Evolutionary conservation across 805 yeast species (phyloP).

Genomic region (Kockiozyma suomiensis): DNA sequence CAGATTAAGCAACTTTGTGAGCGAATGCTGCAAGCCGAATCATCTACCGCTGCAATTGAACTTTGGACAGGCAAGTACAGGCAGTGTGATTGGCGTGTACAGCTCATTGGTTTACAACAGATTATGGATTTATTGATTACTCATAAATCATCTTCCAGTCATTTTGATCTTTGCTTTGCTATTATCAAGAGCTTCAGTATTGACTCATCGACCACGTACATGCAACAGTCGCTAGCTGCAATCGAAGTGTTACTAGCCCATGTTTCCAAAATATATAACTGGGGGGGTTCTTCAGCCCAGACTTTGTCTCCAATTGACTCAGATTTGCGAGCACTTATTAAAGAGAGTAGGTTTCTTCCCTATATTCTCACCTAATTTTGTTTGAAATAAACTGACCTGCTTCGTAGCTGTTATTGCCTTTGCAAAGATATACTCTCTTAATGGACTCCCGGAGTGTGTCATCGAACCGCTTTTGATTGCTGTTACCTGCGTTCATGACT

Average conservation of each 20-base stretch:
- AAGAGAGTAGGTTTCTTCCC: background rate
- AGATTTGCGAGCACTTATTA: background rate
- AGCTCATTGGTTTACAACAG: background rate
- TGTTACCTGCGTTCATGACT: background rate
- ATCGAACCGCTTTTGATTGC: conserved; percentile 12
- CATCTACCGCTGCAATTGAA: background rate
- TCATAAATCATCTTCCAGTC: background rate
- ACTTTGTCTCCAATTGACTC: background rate
- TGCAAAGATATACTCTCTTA: background rate
- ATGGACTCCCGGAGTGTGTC: conserved; percentile 18
- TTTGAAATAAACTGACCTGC: background rate
- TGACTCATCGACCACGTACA: background rate
- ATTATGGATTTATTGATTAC: background rate
- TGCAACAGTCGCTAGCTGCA: background rate
- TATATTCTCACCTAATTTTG: background rate
- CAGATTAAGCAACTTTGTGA: background rate
- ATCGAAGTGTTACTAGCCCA: background rate
- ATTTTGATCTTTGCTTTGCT: background rate
- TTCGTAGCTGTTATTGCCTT: background rate
- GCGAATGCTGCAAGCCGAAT: background rate
- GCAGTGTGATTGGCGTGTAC: background rate
- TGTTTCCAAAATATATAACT: background rate
- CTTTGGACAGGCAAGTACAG: background rate
- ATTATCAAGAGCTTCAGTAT: background rate
- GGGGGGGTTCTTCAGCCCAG: background rate